A percentile compares a stretch with the other conserved stretches of the same genome.
Conservation (phyloP, 345 rosid species). For the Orychophragmus violaceus region DNA sequence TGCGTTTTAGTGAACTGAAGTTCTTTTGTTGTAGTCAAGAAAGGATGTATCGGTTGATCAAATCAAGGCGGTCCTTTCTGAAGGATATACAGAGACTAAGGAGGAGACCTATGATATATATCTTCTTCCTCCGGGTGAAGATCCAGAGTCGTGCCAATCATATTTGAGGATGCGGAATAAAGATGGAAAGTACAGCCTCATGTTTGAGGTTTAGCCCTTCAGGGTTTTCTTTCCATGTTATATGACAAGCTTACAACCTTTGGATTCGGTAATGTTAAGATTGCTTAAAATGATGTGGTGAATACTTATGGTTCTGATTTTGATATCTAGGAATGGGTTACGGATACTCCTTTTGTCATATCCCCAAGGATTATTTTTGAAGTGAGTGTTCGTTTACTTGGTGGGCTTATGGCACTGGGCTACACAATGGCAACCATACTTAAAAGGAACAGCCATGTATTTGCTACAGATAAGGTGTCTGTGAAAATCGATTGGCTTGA, state of each 20-base stretch:
- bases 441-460: conserved; percentile 86
- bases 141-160: conserved; percentile 93
- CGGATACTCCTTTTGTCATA: conserved; percentile 93
- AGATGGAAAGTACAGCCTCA: conserved; percentile 97
- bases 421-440: conserved; percentile 95
- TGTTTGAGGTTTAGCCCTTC: conserved; percentile 83
- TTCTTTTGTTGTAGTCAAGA: conserved; percentile 56
- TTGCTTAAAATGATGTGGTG: conserved; percentile 1
- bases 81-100: conserved; percentile 57
- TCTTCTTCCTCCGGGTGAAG: conserved; percentile 99
- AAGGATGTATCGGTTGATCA: conserved; percentile 56
- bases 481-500: conserved; percentile 95
- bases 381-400: conserved; percentile 96
- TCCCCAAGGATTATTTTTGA: conserved; percentile 98
- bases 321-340: conserved; percentile 82
- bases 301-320: conserved; percentile 7
- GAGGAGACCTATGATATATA: conserved; percentile 97
- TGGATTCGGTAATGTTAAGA: background rate
- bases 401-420: conserved; percentile 97
- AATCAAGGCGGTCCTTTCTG: conserved; percentile 61
- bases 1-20: background rate
- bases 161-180: conserved; percentile 97
- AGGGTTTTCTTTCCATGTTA: background rate
- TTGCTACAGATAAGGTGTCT: conserved; percentile 63
- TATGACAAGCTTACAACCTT: background rate